Conservation (phyloP, 2,329 filamentous ascomycete species). For the Cladorrhinum sp. region DNA sequence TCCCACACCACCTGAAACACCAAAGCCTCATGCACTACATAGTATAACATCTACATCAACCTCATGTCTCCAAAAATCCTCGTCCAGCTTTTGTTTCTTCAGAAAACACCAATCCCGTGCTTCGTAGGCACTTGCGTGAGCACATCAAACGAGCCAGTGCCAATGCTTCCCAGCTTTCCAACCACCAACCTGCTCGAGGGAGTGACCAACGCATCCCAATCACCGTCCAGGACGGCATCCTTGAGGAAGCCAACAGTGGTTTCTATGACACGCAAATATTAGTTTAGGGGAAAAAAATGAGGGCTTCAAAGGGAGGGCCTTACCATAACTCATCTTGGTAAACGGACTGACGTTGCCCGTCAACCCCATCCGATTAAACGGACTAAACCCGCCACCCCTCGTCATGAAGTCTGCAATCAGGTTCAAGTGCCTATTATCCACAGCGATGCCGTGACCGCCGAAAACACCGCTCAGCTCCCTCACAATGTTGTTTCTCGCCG, state of each 20-base stretch:
- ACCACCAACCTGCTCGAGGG: constrained; percentile 87
- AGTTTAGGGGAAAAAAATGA: too few relatives aligned
- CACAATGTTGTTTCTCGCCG: constrained; percentile 82
- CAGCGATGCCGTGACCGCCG: constrained; percentile 82
- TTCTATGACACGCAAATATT: constrained; percentile 29
- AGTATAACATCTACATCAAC: too few relatives aligned
- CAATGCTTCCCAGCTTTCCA: constrained; percentile 75
- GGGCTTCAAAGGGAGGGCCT: too few relatives aligned
- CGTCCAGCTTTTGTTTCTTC: neutral
- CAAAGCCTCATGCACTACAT: too few relatives aligned
- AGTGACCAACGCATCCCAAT: constrained; percentile 82
- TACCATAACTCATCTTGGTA: constrained; percentile 98
- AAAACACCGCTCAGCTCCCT: constrained; percentile 84
- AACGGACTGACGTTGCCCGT: constrained; percentile 83
- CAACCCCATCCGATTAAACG: constrained; percentile 90
- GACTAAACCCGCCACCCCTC: constrained; percentile 76
- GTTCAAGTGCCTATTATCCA: constrained; percentile 89
- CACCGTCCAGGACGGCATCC: constrained; percentile 85
- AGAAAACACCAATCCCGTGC: constrained; percentile 34
- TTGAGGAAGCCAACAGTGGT: constrained; percentile 92
- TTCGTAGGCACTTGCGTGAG: constrained; percentile 59
- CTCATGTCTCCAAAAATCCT: neutral
- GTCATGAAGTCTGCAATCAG: constrained; percentile 98
- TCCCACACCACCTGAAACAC: neutral
- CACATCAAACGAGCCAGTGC: constrained; percentile 91